Conservation (phyloP, 225 moss, liverwort and hornwort genomes). For the Ulota crispa region DNA sequence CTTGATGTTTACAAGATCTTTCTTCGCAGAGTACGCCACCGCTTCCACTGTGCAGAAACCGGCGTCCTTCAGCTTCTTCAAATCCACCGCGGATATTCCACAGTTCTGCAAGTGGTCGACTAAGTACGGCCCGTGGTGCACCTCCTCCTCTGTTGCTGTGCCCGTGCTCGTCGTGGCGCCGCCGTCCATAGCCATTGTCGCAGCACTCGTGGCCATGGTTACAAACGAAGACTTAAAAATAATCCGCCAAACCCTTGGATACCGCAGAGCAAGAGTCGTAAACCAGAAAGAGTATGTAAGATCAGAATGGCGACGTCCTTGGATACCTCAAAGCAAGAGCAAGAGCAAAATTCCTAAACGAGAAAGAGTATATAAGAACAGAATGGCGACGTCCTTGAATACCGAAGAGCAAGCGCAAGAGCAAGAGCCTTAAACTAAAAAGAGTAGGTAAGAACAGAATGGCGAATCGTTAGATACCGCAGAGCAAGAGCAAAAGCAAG, state of each 20-base stretch:
- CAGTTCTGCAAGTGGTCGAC: slow-evolving; percentile 76
- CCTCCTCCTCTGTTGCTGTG: slow-evolving; percentile 43
- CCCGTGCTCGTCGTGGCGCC: slow-evolving; percentile 36
- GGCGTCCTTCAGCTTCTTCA: slow-evolving; percentile 91
- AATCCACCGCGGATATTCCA: slow-evolving; percentile 72
- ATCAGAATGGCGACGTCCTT: background rate
- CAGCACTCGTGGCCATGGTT: slow-evolving; percentile 33
- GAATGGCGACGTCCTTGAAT: background rate
- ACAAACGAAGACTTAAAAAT: too few relatives aligned
- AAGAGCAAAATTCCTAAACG: background rate
- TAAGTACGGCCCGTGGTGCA: slow-evolving; percentile 77
- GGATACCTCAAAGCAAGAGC: too few relatives aligned
- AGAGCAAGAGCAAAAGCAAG: too few relatives aligned
- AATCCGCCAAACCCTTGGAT: background rate
- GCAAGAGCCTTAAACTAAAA: background rate
- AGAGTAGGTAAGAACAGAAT: background rate
- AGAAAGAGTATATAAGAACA: background rate
- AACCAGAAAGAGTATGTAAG: background rate
- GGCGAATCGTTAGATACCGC: background rate
- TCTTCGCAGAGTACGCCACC: slow-evolving; percentile 82
- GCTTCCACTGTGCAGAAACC: slow-evolving; percentile 85
- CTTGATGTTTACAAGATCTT: slow-evolving; percentile 80
- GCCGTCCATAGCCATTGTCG: slow-evolving; percentile 23
- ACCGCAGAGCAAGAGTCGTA: too few relatives aligned
- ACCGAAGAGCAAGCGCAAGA: too few relatives aligned